Evolutionary conservation across 2,329 filamentous ascomycete species (phyloP).

Genomic region (Botrytis galanthina): DNA sequence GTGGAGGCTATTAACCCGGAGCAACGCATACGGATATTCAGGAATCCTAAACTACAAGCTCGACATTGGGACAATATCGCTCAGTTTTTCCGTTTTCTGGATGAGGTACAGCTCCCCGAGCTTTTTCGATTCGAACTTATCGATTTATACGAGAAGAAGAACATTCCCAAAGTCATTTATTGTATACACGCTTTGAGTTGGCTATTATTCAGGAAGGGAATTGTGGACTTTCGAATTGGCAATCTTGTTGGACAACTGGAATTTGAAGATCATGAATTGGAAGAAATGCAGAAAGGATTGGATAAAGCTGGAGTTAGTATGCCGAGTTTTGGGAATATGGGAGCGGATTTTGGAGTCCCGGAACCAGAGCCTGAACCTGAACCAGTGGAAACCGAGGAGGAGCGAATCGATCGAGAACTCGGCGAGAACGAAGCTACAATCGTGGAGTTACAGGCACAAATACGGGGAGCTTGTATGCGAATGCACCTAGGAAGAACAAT

Average conservation of each 20-base stretch:
- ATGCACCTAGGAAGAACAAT: slow-evolving; percentile 77
- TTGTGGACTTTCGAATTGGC: slow-evolving; percentile 92
- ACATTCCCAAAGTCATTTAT: slow-evolving; percentile 98
- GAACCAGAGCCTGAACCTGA: slow-evolving; percentile 75
- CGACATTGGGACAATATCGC: slow-evolving; percentile 98
- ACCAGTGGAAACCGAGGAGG: slow-evolving; percentile 81
- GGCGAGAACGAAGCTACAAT: slow-evolving; percentile 71
- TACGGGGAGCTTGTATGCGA: slow-evolving; percentile 75
- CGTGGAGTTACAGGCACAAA: slow-evolving; percentile 80
- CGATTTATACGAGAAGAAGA: slow-evolving; percentile 98
- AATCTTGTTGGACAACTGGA: slow-evolving; percentile 95
- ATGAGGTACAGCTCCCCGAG: slow-evolving; percentile 88
- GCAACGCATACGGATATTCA: slow-evolving; percentile 77
- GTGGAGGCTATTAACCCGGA: slow-evolving; percentile 85
- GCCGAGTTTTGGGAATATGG: slow-evolving; percentile 97
- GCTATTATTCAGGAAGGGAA: slow-evolving; percentile 92
- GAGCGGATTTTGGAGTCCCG: slow-evolving; percentile 81
- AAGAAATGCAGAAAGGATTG: slow-evolving; percentile 93
- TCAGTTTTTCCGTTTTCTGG: slow-evolving; percentile 89
- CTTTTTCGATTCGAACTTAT: slow-evolving; percentile 96
- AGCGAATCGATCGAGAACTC: slow-evolving; percentile 79
- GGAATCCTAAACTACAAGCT: slow-evolving; percentile 80
- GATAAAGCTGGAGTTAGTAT: slow-evolving; percentile 94
- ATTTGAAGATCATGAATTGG: slow-evolving; percentile 95
- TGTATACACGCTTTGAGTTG: slow-evolving; percentile 97